Evolutionary conservation across 2,329 filamentous ascomycete genomes (phyloP).

Genomic region (Ceratocystis smalleyi): DNA sequence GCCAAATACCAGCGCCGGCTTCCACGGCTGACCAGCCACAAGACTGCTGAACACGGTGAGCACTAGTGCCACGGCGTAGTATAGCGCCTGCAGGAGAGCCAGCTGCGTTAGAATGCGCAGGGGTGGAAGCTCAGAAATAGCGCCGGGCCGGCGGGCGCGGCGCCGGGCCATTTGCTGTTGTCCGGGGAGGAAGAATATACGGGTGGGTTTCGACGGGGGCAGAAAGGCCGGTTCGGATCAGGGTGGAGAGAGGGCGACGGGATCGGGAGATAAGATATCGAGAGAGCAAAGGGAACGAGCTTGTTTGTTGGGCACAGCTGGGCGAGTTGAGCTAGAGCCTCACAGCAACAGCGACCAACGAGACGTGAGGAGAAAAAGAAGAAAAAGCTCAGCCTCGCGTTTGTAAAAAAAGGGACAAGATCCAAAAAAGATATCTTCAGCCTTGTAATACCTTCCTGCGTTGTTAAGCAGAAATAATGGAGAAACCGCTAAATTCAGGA

Average conservation of each 20-base stretch:
- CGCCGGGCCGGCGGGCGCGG: conserved; percentile 43
- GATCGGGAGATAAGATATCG: background rate
- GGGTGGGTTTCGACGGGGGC: background rate
- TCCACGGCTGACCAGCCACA: conserved; percentile 41
- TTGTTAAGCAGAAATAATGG: too few relatives aligned
- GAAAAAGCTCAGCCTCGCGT: too few relatives aligned
- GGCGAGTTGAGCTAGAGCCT: too few relatives aligned
- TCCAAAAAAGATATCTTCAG: too few relatives aligned
- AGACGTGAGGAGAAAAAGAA: too few relatives aligned
- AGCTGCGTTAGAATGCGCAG: conserved; percentile 46
- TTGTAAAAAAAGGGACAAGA: too few relatives aligned
- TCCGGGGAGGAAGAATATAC: background rate
- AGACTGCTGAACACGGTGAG: conserved; percentile 44
- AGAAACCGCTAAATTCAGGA: too few relatives aligned
- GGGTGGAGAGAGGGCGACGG: background rate
- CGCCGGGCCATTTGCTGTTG: conserved; percentile 35
- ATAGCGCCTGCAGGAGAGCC: conserved; percentile 38
- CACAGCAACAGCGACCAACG: too few relatives aligned
- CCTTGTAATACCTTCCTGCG: too few relatives aligned
- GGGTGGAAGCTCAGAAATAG: conserved; percentile 45
- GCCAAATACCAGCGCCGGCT: conserved; percentile 39
- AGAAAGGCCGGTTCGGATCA: background rate
- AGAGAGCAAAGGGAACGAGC: background rate
- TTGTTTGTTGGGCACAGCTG: too few relatives aligned
- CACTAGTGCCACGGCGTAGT: conserved; percentile 36